Evolutionary conservation across 257 asterid species (phyloP).

Genomic region (Solanum chaucha): DNA sequence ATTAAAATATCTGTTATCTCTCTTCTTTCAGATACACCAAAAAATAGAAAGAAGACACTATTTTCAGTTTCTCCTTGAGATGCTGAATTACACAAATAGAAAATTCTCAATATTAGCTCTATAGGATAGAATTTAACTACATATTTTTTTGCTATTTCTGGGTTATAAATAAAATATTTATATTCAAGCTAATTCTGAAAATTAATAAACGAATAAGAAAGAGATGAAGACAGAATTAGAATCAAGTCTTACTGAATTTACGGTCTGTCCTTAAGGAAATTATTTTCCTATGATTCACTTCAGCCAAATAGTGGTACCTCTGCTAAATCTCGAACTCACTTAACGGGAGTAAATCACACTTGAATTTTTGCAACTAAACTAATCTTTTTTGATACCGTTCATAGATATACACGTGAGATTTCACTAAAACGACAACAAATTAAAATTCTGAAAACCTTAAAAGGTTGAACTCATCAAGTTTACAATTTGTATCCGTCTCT

Average conservation of each 20-base stretch:
- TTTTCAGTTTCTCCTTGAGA: neutral
- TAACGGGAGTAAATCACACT: too few species aligned
- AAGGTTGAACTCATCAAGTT: neutral
- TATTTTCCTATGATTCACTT: too few species aligned
- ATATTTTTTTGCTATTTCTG: neutral
- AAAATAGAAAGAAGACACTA: neutral
- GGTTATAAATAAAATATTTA: neutral
- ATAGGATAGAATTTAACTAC: neutral
- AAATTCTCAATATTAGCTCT: neutral
- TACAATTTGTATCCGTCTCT: neutral
- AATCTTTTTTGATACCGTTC: neutral
- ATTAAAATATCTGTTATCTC: neutral
- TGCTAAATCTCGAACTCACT: too few species aligned
- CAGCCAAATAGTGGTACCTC: too few species aligned
- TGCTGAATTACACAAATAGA: neutral
- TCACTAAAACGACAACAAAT: neutral
- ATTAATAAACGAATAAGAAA: neutral
- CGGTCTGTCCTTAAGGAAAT: too few species aligned
- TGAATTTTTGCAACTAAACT: too few species aligned
- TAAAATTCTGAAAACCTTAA: neutral
- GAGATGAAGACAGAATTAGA: too few species aligned
- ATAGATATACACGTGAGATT: neutral
- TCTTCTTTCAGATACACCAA: neutral
- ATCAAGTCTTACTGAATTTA: too few species aligned
- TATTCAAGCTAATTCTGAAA: neutral